Evolutionary conservation across 2,329 filamentous ascomycete genomes (phyloP), one percentile per base, ranked within the genome.

Genomic region (Paecilomyces niveus): DNA sequence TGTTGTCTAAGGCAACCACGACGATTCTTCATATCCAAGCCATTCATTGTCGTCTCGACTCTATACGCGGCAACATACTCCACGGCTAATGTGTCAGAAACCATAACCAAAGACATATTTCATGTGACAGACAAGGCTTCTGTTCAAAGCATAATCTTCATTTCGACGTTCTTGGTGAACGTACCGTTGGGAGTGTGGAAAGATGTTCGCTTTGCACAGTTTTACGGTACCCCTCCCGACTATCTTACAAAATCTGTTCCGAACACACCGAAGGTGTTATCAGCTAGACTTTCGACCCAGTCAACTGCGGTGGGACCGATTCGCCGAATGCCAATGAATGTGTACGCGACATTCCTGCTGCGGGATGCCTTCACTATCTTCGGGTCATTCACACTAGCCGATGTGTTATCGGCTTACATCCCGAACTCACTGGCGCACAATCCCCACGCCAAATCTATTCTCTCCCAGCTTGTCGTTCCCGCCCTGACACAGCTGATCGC

Each of bases 321-420:
- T 13, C 2, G 35, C 35, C 35, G 35, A 18, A n/a, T 45, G 4
- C 35, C 35, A 18, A 18, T 45, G 4, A 45, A n/a, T 45, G 15
- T 45, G 2, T 64, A 64, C n/a, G 63, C 63, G 0, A 83, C 95
- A 53, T 96, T 96, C 76, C 85, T 89, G 0, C 65, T 87, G 50
- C 85, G 92, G 65, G 92, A 96, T 76, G 89, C 86, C 72, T 76
- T 95, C 59, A 96, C 92, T 56, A 91, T 96, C 65, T 95, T 94
- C 70, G 69, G 69, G 1, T 71, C 67, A 0, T 72, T 72, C 18
- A 71, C 67, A 1, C 60, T 72, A 18, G 67, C 67, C 1, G 66
- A 64, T 0, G 57, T 57, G 35, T 61, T 64, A 22, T 63, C 69
- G 3, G 60, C 49, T 1, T 45, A 54, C 1, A 67, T 71, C 50